Percentiles rank a stretch among this genome's conserved stretches.
Conservation (phyloP, 2,329 filamentous ascomycete species). For the Fusarium sp. region DNA sequence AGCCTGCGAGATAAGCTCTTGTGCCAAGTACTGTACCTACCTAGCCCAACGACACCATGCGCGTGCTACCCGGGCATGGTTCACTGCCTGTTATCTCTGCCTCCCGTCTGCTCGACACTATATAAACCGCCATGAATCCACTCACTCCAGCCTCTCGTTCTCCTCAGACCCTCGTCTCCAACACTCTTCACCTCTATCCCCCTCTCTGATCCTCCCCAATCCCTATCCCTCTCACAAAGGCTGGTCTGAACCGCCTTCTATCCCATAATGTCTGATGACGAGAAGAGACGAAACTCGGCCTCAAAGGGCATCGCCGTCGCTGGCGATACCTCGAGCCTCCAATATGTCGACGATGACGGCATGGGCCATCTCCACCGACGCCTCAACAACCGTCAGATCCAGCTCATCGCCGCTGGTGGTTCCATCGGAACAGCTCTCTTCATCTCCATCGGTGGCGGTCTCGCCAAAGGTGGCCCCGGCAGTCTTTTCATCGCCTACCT, state of each 20-base stretch:
- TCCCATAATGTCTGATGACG: constrained; percentile 28
- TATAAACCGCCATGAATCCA: constrained; percentile 20
- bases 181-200: neutral
- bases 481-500: constrained; percentile 24
- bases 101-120: constrained; percentile 1
- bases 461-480: constrained; percentile 27
- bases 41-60: constrained; percentile 1
- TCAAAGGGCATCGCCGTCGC: constrained; percentile 6
- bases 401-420: constrained; percentile 43
- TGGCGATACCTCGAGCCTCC: constrained; percentile 13
- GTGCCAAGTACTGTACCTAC: neutral
- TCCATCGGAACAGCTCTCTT: constrained; percentile 35
- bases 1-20: constrained; percentile 10
- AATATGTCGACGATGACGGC: neutral
- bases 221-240: neutral
- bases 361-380: constrained; percentile 33
- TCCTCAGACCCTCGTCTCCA: neutral
- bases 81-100: constrained; percentile 7
- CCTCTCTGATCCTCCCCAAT: neutral
- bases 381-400: constrained; percentile 33
- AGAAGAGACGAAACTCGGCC: constrained; percentile 16
- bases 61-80: neutral
- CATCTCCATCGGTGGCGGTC: constrained; percentile 35
- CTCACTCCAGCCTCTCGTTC: neutral
- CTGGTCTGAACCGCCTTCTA: neutral